Evolutionary conservation across 805 yeast species (phyloP), one percentile per base, ranked within the genome.

Genomic region (Metschnikowia dekortorum): DNA sequence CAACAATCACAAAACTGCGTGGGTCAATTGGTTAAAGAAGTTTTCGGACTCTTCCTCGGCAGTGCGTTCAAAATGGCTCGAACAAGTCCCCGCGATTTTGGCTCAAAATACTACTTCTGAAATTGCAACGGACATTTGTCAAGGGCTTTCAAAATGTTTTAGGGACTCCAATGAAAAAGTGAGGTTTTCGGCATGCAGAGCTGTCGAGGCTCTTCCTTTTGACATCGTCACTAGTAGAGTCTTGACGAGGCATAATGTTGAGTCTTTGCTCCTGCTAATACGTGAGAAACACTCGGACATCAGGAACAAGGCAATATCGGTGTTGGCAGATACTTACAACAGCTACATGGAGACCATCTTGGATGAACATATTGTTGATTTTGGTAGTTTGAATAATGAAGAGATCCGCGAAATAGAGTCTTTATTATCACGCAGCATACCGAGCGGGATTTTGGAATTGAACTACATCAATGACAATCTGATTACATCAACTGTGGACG

Each of bases 101-200:
- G 50, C 52, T 8, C 53, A 61, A 16, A 73, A 83, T 53, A 63
- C 79, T 1, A 68, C 78, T 1, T 58, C 67, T 0, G 90, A 85
- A 43, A 67, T 83, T 2, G 66, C 74, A 5, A 29, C 48, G 1
- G 61, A 64, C 6, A 56, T 73, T 36, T 53, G 67, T 39, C 75
- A 73, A 50, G 87, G 91, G 1, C 57, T 88, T 9, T 70, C 81
- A 14, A 85, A 85, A 58, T 82, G 91, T 34, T 70, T 90, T 28
- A 73, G 86, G 36, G 97, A 90, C 67, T 70, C 83, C 0, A 89
- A 87, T 58, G 92, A 85, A 51, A 76, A 73, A 36, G 95, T 89
- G 2, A 75, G 97, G 56, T 69, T 80, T 33, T 66, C 76, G 1
- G 81, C 94, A 0, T 81, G 88, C 51, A 63, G 66, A 40, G 73